A percentile compares a stretch with the other conserved stretches of the same genome.
Evolutionary conservation across 176 grass and related monocot genomes (phyloP).

Genomic region (Bolboschoenus planiculmis): DNA sequence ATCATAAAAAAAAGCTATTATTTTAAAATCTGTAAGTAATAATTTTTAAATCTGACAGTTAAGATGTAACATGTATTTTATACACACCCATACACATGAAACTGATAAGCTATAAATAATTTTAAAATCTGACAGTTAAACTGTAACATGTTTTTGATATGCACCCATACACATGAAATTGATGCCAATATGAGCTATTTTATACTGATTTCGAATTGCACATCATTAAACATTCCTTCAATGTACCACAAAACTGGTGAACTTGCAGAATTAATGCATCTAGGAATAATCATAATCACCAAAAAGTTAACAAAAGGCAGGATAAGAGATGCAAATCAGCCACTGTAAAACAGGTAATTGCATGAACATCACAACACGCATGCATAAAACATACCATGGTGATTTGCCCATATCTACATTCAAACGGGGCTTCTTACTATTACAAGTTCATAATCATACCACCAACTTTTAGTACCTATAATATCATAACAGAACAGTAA

Average conservation of each 20-base stretch:
- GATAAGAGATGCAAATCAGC: background rate
- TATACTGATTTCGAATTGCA: background rate
- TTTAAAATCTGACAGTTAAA: too few species aligned
- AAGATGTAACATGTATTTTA: too few species aligned
- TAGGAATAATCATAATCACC: background rate
- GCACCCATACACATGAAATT: too few species aligned
- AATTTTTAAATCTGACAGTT: too few species aligned
- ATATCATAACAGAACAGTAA: background rate
- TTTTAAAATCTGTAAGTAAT: too few species aligned
- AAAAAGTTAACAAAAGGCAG: constrained; percentile 1
- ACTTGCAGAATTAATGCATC: background rate
- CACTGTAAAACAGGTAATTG: constrained; percentile 1
- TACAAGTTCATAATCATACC: constrained; percentile 8
- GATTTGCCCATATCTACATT: constrained; percentile 16
- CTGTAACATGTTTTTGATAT: too few species aligned
- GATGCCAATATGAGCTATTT: too few species aligned
- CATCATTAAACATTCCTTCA: background rate
- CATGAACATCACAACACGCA: background rate
- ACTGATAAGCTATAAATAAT: too few species aligned
- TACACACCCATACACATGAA: too few species aligned
- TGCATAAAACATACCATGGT: background rate
- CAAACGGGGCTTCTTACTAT: constrained; percentile 8
- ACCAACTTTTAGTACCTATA: constrained; percentile 5
- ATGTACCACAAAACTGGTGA: background rate
- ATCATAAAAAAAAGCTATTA: too few species aligned